These are phyloP conservation scores for Globisporangium lucens DNA, from an alignment of 352 stramenopile species.

Conservation along the genomic window DNA sequence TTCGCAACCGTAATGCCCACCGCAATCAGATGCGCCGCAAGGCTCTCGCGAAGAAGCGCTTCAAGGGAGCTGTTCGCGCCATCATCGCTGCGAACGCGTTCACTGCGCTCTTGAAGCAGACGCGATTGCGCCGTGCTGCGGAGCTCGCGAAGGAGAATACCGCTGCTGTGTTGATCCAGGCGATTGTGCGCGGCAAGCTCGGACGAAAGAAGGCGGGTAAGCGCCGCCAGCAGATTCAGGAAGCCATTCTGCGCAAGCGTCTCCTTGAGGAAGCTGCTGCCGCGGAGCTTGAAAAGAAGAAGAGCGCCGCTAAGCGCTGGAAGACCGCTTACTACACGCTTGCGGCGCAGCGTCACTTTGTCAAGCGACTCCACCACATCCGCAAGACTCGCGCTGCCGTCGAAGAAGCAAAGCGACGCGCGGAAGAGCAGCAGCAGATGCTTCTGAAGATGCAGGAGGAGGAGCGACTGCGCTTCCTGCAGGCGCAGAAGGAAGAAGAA, in stretches of 20 bases:
- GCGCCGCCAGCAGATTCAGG: slow-evolving; percentile 58
- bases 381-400: slow-evolving; percentile 76
- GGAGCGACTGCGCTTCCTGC: slow-evolving; percentile 52
- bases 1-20: slow-evolving; percentile 59
- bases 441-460: slow-evolving; percentile 66
- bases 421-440: slow-evolving; percentile 65
- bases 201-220: slow-evolving; percentile 70
- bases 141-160: slow-evolving; percentile 41
- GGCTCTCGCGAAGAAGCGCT: slow-evolving; percentile 65
- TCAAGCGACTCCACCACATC: slow-evolving; percentile 76
- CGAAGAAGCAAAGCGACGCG: slow-evolving; percentile 68
- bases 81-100: slow-evolving; percentile 70
- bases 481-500: slow-evolving; percentile 59
- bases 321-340: slow-evolving; percentile 61
- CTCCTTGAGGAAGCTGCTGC: slow-evolving; percentile 71
- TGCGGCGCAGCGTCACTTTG: slow-evolving; percentile 77
- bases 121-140: slow-evolving; percentile 42
- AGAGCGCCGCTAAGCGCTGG: slow-evolving; percentile 82
- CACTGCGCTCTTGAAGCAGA: slow-evolving; percentile 51
- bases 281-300: slow-evolving; percentile 57
- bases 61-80: slow-evolving; percentile 61
- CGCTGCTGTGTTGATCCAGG: slow-evolving; percentile 70
- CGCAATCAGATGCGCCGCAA: slow-evolving; percentile 67
- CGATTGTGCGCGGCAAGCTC: slow-evolving; percentile 79
- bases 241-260: slow-evolving; percentile 78